These are phyloP conservation scores for Mortierella sp. DNA, from an alignment of 371 early-diverging fungal genomes.

Conservation along the genomic window DNA sequence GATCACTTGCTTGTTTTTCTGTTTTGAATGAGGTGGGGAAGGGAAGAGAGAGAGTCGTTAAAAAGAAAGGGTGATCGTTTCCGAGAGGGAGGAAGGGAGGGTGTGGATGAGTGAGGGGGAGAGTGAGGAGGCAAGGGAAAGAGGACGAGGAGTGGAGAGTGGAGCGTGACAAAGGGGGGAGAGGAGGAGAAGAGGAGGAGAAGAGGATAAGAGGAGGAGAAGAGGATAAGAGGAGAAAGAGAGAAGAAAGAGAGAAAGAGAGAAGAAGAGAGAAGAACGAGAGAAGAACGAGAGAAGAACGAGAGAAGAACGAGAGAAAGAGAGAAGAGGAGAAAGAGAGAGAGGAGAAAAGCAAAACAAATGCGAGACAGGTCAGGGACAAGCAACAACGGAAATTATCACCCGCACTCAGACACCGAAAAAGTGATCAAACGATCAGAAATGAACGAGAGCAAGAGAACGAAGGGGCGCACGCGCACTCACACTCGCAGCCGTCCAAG, in stretches of 20 bases:
- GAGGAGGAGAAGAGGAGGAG: background rate
- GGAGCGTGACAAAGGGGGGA: background rate
- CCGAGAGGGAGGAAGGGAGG: background rate
- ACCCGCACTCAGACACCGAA: background rate
- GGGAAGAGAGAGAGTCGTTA: background rate
- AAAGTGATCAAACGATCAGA: no score
- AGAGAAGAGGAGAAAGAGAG: background rate
- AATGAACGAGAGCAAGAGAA: no score
- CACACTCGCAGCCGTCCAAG: no score
- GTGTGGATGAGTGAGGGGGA: background rate
- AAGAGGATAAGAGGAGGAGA: no score
- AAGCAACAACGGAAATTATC: background rate
- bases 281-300: no score
- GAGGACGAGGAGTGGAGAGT: background rate
- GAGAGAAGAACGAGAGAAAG: background rate
- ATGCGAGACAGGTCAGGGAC: background rate
- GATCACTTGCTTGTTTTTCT: background rate
- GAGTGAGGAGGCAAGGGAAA: background rate
- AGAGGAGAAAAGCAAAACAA: background rate
- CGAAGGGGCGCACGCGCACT: no score
- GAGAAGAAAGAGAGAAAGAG: background rate
- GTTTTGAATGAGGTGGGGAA: background rate
- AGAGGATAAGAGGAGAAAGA: background rate
- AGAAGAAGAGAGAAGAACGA: background rate
- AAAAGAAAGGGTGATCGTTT: background rate